Evolutionary conservation across 805 yeast genomes (phyloP).

Genomic region (Wickerhamomyces sydowiorum): DNA sequence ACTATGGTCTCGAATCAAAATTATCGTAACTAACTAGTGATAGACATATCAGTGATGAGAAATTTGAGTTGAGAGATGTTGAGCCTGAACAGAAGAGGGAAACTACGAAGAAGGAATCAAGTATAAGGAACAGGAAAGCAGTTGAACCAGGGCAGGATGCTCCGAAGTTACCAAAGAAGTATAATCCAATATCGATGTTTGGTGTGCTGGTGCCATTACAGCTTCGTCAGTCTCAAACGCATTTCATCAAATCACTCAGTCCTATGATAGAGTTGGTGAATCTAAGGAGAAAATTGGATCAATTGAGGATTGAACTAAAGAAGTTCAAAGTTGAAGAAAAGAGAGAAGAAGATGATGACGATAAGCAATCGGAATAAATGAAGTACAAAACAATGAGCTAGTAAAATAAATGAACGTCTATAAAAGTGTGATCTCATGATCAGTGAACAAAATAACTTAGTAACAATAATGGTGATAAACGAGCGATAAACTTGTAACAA

Average conservation of each 20-base stretch:
- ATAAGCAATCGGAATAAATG: not conserved
- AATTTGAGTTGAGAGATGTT: not conserved
- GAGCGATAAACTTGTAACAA: not conserved
- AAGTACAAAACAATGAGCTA: not conserved
- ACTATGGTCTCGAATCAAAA: not conserved
- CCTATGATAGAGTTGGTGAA: slow-evolving; percentile 3
- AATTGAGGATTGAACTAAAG: not conserved
- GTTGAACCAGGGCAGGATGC: no score
- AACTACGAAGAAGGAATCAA: not conserved
- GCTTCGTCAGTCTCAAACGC: slow-evolving; percentile 31
- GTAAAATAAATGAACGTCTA: not conserved
- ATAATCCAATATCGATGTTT: slow-evolving; percentile 39
- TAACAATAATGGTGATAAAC: no score
- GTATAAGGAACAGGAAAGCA: slow-evolving; percentile 8
- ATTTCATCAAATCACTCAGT: slow-evolving; percentile 29
- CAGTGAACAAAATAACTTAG: no score
- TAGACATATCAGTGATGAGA: not conserved
- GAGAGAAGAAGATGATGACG: not conserved
- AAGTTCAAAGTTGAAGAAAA: no score
- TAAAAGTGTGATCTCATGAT: no score
- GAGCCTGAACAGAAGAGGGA: not conserved
- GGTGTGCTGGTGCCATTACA: slow-evolving; percentile 41
- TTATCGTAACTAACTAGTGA: not conserved
- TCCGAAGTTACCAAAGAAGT: slow-evolving; percentile 4
- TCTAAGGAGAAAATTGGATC: slow-evolving; percentile 1